Percentiles rank a stretch among this genome's conserved stretches.
Evolutionary conservation across 495 filamentous ascomycete genomes (phyloP).

Genomic region (Aspergillus saccharolyticus): DNA sequence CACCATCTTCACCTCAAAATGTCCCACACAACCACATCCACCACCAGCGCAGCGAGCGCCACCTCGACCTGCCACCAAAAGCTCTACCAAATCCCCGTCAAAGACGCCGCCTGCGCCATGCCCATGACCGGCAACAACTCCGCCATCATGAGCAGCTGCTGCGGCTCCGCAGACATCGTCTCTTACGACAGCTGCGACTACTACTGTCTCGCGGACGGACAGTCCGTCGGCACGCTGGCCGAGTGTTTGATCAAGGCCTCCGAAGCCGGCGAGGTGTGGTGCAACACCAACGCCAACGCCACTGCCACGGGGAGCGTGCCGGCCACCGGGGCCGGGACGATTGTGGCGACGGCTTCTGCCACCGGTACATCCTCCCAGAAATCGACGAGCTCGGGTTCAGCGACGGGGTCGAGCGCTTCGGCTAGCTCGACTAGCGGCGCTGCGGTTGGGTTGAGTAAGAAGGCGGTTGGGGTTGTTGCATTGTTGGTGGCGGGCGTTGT

Average conservation of each 20-base stretch:
- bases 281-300: conserved; percentile 32
- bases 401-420: neutral
- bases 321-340: conserved; percentile 20
- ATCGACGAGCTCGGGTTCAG: conserved; percentile 4
- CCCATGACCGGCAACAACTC: conserved; percentile 25
- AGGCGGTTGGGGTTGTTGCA: neutral
- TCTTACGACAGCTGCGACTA: conserved; percentile 41
- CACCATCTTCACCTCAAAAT: neutral
- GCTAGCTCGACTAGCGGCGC: neutral
- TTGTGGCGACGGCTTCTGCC: conserved; percentile 13
- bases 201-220: conserved; percentile 38
- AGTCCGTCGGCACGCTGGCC: conserved; percentile 31
- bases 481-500: neutral
- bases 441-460: neutral
- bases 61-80: conserved; percentile 25
- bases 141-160: conserved; percentile 38
- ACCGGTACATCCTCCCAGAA: neutral
- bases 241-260: conserved; percentile 33
- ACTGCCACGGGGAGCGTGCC: conserved; percentile 28
- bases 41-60: conserved; percentile 21
- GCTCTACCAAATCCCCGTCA: conserved; percentile 33
- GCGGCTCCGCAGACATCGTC: conserved; percentile 29
- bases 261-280: conserved; percentile 31
- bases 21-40: conserved; percentile 20
- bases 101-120: conserved; percentile 36